These are phyloP conservation scores for Didymella sp. DNA, from an alignment of 2,329 filamentous ascomycete species.

Conservation along the genomic window DNA sequence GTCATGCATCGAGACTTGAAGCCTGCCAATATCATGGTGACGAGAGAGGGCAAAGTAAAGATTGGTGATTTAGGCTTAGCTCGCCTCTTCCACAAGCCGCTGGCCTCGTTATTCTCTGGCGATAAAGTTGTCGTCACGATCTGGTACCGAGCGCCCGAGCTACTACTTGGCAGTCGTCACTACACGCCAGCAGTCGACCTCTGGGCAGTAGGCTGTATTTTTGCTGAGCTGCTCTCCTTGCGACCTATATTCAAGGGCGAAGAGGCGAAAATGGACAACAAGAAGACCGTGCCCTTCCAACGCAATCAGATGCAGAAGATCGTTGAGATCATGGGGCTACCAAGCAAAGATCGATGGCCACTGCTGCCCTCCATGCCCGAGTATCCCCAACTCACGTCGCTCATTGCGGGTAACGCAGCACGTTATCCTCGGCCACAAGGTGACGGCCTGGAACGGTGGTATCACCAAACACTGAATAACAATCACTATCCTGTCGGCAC, in stretches of 20 bases:
- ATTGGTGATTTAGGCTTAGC: constrained; percentile 95
- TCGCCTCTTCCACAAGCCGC: constrained; percentile 89
- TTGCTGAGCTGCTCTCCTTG: constrained; percentile 88
- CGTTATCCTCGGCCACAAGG: constrained; percentile 58
- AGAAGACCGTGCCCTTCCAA: constrained; percentile 97
- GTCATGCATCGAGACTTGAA: constrained; percentile 96
- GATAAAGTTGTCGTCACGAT: constrained; percentile 99
- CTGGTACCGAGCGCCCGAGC: constrained; percentile 96
- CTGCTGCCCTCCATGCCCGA: constrained; percentile 86
- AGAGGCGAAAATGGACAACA: constrained; percentile 98
- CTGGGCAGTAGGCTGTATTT: constrained; percentile 98
- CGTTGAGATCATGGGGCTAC: constrained; percentile 92
- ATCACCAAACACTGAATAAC: constrained; percentile 56
- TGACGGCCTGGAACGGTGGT: constrained; percentile 71
- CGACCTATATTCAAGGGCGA: constrained; percentile 98
- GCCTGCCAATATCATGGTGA: constrained; percentile 99
- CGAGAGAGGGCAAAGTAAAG: constrained; percentile 85
- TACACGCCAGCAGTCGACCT: constrained; percentile 97
- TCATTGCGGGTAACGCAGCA: constrained; percentile 54
- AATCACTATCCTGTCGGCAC: constrained; percentile 54
- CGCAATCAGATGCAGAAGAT: constrained; percentile 99
- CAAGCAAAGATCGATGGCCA: constrained; percentile 88
- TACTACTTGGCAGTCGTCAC: constrained; percentile 90
- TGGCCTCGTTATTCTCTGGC: constrained; percentile 88
- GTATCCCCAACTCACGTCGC: constrained; percentile 70